phyloP scores from a whole-genome alignment of 2,329 filamentous ascomycete genomes.

The Pestalotiopsis fici region DNA sequence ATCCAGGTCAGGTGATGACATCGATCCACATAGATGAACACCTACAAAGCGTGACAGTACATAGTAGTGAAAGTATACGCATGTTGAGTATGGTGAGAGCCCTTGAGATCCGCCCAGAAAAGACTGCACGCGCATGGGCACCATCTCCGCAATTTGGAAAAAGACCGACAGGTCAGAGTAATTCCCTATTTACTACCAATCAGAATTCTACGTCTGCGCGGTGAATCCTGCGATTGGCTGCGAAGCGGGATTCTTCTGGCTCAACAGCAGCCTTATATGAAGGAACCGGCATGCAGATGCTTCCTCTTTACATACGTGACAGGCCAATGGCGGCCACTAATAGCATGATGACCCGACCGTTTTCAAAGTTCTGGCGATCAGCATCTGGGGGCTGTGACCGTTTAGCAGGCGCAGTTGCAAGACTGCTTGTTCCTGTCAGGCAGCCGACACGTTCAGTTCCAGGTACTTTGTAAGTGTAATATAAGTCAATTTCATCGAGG shows the following conservation, averaged over 20 bases:
- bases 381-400: slow-evolving; percentile 16
- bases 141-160: slow-evolving; percentile 23
- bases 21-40: neutral
- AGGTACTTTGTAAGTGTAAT: slow-evolving; percentile 3
- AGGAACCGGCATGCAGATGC: neutral
- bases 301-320: slow-evolving; percentile 16
- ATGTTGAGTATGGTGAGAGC: neutral
- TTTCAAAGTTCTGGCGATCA: slow-evolving; percentile 3
- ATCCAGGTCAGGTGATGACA: neutral
- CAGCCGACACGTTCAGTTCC: slow-evolving; percentile 16
- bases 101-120: neutral
- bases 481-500: neutral
- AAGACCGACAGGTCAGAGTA: slow-evolving; percentile 13
- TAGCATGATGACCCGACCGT: slow-evolving; percentile 14
- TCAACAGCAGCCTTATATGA: slow-evolving; percentile 12
- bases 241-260: slow-evolving; percentile 7
- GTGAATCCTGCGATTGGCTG: slow-evolving; percentile 26
- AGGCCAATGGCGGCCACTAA: slow-evolving; percentile 17
- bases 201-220: slow-evolving; percentile 15
- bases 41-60: no score
- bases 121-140: neutral
- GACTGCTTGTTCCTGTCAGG: slow-evolving; percentile 22
- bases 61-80: no score
- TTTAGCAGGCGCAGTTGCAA: slow-evolving; percentile 17
- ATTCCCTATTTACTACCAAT: slow-evolving; percentile 25